Base-by-base conservation (phyloP, 305 asterid genomes). In the Fraxinus angustifolia region DNA sequence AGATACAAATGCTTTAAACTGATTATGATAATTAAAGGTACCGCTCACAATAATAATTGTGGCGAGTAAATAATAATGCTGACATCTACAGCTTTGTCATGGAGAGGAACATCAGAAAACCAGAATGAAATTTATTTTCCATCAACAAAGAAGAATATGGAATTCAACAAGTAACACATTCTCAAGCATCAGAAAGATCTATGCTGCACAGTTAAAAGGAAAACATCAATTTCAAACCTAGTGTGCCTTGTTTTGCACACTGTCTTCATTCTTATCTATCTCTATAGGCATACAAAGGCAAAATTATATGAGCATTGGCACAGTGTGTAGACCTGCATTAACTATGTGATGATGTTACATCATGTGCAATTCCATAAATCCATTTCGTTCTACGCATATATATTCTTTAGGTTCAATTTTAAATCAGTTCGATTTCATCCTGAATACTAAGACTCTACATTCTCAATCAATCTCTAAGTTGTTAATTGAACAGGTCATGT, bases 41-140 rank as follows among this genome's bases (percentile, higher is more conserved):
- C 33, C 45, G 36, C 23, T 11, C 12, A 19, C 84, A 80, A 10
- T 30, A 35, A 73, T 56, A 65, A 60, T 30, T 14, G 16, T 31
- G 82, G 78, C 71, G 79, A 45, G 45, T 78, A 79, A 60, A 78
- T 31, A 78, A 21, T 72, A 65, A 56, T 6, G 73, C 74, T 81
- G 40, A 72, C 17, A 76, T 83, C 78, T 78, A 75, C 50, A 81
- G 50, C 82, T 76, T 75, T 34, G 56, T 50, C 16, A 50, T 23
- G 21, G 60, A 79, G 8, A 28, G 78, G 78, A n/a, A 45, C 83
- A 42, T 78, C 36, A 26, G 56, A 30, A 83, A 72, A 76, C 84
- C 78, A 73, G 33, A 67, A 56, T 19, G 73, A 48, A 31, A 79
- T 62, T 71, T 28, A 30, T 56, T 73, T 74, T 81, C 82, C 65